phyloP scores from a whole-genome alignment of 2,329 filamentous ascomycete species.

The Penicillium sp. region DNA sequence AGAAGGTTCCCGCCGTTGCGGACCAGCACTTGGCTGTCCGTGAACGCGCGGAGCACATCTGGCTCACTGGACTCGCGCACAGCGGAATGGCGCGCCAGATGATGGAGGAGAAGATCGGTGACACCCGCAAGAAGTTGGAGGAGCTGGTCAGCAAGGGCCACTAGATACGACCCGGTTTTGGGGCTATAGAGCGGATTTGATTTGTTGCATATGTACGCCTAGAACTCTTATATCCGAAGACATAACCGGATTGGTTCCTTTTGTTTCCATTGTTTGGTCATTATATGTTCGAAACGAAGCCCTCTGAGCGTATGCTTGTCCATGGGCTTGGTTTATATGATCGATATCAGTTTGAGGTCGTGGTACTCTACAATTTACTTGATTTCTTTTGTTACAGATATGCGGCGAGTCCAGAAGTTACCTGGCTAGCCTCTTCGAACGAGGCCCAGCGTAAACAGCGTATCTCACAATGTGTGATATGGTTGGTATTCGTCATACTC shows the following conservation, averaged over 20 bases:
- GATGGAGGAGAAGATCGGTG: slow-evolving; percentile 78
- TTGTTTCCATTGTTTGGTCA: slow-evolving; percentile 14
- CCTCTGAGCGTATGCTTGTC: neutral
- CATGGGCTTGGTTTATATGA: neutral
- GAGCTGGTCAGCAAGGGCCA: slow-evolving; percentile 90
- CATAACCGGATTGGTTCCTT: slow-evolving; percentile 25
- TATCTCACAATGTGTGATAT: slow-evolving; percentile 11
- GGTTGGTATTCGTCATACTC: slow-evolving; percentile 9
- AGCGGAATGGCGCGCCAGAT: slow-evolving; percentile 68
- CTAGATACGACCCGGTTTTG: slow-evolving; percentile 46
- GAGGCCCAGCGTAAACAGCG: neutral
- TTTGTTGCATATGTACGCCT: slow-evolving; percentile 32
- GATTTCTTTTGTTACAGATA: slow-evolving; percentile 2
- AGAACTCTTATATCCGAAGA: slow-evolving; percentile 31
- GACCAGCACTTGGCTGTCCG: slow-evolving; percentile 75
- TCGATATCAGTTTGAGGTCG: neutral
- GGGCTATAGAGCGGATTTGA: slow-evolving; percentile 14
- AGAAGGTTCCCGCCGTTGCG: slow-evolving; percentile 78
- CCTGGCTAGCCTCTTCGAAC: neutral
- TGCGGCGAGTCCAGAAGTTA: neutral
- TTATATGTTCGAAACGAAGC: neutral
- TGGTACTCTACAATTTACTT: neutral
- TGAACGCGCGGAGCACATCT: slow-evolving; percentile 68
- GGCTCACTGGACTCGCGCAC: slow-evolving; percentile 74
- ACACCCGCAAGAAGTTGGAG: slow-evolving; percentile 75